These are phyloP conservation scores for Pseudogymnoascus sp. DNA, from an alignment of 2,329 filamentous ascomycete genomes.

Conservation along the genomic window DNA sequence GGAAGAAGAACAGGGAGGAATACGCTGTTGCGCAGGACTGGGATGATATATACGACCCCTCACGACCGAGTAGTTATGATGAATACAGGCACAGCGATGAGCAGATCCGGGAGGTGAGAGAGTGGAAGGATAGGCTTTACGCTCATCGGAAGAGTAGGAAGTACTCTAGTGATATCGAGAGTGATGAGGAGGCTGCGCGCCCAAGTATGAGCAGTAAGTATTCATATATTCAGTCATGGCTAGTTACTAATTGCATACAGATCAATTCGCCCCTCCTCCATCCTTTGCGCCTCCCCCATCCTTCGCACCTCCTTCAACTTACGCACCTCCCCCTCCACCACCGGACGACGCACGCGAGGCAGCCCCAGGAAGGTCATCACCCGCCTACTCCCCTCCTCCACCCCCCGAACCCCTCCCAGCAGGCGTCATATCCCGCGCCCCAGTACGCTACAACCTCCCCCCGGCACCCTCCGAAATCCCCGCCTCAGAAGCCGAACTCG, in stretches of 20 bases:
- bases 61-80: constrained; percentile 73
- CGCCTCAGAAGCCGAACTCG: constrained; percentile 43
- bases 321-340: constrained; percentile 33
- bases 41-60: constrained; percentile 86
- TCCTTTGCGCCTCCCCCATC: constrained; percentile 23
- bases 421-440: constrained; percentile 67
- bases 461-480: constrained; percentile 44
- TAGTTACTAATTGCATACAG: constrained; percentile 30
- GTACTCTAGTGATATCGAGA: constrained; percentile 37
- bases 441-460: constrained; percentile 61
- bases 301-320: constrained; percentile 46
- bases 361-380: constrained; percentile 23
- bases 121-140: constrained; percentile 80
- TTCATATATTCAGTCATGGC: background rate
- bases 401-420: constrained; percentile 27
- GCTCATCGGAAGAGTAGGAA: constrained; percentile 51
- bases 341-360: constrained; percentile 45
- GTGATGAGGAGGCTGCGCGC: constrained; percentile 37
- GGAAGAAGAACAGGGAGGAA: constrained; percentile 65
- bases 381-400: constrained; percentile 29
- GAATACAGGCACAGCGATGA: constrained; percentile 81
- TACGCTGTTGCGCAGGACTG: constrained; percentile 60
- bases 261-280: constrained; percentile 53
- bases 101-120: constrained; percentile 66
- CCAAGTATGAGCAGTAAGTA: constrained; percentile 39